Conservation (phyloP, 768 basidiomycete genomes). For the button mushroom (Agaricus bisporus) region DNA sequence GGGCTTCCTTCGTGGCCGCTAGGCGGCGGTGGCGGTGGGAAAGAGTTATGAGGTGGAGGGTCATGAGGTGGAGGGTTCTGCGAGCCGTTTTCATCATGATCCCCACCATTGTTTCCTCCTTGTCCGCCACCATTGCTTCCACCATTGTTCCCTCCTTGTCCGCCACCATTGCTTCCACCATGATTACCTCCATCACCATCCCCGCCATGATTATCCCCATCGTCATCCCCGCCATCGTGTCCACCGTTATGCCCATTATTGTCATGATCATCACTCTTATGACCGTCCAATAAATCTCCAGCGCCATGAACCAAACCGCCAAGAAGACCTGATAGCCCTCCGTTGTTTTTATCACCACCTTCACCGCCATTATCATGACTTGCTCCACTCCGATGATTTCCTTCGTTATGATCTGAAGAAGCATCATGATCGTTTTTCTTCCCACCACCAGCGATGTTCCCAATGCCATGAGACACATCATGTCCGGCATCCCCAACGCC, state of each 20-base stretch:
- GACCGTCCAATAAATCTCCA: neutral
- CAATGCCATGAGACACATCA: no score
- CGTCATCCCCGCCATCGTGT: neutral
- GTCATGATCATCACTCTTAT: neutral
- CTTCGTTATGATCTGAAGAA: no score
- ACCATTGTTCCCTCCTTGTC: neutral
- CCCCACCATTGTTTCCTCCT: neutral
- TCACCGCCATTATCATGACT: no score
- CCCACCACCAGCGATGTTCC: no score
- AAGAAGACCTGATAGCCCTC: neutral
- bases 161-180: neutral
- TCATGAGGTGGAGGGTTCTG: neutral
- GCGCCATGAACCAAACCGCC: neutral
- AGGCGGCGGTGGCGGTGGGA: no score
- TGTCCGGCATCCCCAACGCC: no score
- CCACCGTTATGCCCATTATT: neutral
- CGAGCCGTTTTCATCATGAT: neutral
- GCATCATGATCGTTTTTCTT: no score
- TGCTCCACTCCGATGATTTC: no score
- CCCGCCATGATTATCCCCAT: neutral
- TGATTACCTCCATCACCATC: neutral
- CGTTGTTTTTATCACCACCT: no score
- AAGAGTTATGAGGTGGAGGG: no score
- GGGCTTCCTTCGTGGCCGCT: no score
- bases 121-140: neutral